Conservation (phyloP, 495 filamentous ascomycete species). For the Penicillium desertorum region DNA sequence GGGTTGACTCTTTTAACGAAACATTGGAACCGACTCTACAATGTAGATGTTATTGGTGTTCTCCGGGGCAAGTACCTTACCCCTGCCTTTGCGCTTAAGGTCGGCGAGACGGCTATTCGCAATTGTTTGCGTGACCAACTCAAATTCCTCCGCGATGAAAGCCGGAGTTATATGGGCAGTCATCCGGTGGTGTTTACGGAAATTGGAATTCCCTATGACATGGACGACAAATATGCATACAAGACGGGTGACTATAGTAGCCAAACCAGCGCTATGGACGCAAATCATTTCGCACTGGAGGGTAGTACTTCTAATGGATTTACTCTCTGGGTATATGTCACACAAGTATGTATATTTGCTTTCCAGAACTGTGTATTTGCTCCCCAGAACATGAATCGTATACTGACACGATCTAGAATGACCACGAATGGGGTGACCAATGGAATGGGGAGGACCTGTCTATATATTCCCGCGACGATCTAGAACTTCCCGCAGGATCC, state of each 20-base stretch:
- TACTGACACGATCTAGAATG: conserved; percentile 55
- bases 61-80: conserved; percentile 84
- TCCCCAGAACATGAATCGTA: neutral
- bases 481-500: conserved; percentile 53
- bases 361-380: neutral
- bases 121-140: conserved; percentile 93
- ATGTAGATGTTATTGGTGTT: conserved; percentile 91
- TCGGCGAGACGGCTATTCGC: conserved; percentile 92
- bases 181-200: conserved; percentile 92
- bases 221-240: conserved; percentile 95
- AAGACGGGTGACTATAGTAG: conserved; percentile 95
- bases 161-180: conserved; percentile 82
- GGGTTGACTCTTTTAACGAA: conserved; percentile 96
- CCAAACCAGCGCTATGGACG: conserved; percentile 92
- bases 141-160: conserved; percentile 82
- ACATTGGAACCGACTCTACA: conserved; percentile 96
- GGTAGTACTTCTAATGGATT: conserved; percentile 77
- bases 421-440: conserved; percentile 85
- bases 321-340: conserved; percentile 84
- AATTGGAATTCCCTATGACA: conserved; percentile 97
- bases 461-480: conserved; percentile 82
- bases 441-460: conserved; percentile 99
- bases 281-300: conserved; percentile 91
- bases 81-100: conserved; percentile 85
- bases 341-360: conserved; percentile 52